Conservation (phyloP, 352 stramenopile species). For the Globisporangium solare region DNA sequence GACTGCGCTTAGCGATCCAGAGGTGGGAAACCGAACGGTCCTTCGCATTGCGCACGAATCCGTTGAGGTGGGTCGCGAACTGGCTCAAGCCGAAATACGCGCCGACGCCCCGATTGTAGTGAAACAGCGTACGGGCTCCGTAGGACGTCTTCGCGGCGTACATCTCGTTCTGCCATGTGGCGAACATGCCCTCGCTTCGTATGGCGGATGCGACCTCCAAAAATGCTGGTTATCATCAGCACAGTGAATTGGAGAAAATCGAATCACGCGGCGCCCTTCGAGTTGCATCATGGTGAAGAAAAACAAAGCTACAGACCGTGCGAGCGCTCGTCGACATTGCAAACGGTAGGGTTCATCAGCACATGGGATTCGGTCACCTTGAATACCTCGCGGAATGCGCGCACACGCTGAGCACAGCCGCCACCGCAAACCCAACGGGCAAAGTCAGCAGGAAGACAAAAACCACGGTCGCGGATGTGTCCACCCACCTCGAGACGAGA, state of each 20-base stretch:
- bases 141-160: constrained; percentile 53
- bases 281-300: background rate
- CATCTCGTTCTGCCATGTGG: constrained; percentile 54
- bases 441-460: too few species aligned
- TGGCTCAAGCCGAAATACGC: constrained; percentile 57
- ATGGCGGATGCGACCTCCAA: constrained; percentile 32
- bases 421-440: background rate
- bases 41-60: constrained; percentile 36
- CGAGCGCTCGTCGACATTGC: constrained; percentile 25
- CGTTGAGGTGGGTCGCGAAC: constrained; percentile 70
- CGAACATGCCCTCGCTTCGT: constrained; percentile 41
- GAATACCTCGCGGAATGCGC: constrained; percentile 27
- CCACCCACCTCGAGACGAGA: constrained; percentile 24
- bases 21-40: constrained; percentile 30
- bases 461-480: background rate
- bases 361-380: constrained; percentile 26
- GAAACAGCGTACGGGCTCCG: constrained; percentile 43
- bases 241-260: too few species aligned
- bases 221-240: constrained; percentile 27
- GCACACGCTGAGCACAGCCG: constrained; percentile 21
- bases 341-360: constrained; percentile 24
- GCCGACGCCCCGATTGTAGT: constrained; percentile 59
- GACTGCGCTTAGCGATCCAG: constrained; percentile 57
- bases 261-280: too few species aligned
- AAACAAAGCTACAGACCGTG: constrained; percentile 1